Base-by-base conservation (phyloP, 768 basidiomycete species). In the Fomitopsis serialis region DNA sequence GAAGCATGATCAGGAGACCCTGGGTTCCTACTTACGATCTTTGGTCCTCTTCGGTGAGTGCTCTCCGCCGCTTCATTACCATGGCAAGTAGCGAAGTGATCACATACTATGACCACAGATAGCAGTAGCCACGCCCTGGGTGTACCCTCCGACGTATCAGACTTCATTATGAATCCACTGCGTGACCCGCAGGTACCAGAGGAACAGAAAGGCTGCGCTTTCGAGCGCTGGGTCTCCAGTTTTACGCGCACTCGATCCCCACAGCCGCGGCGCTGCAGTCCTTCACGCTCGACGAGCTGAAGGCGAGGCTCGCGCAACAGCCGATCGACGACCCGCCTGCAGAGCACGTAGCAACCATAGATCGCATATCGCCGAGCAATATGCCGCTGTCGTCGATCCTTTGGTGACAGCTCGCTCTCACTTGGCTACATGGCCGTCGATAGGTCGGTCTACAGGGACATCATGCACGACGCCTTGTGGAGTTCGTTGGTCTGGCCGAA, bases 21-120 rank as follows among this genome's bases (percentile, higher is more conserved):
- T 61, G 10, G 40, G 25, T n/a, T 10, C 3, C 3, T 57, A 59
- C 48, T 17, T 61, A 11, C 50, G 57, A 15, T 46, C 50, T 15
- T 43, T 57, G 24, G 43, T 61, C 19, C n/a, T 59, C 21, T 55
- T 54, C 19, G 60, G 60, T 58, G 19, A 17, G 54, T 48, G 7
- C 27, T 19, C 24, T 9, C 24, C 12, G 25, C 9, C 25, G 23
- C 25, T 23, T 9, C 11, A 10, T 10, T 17, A 19, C 21, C 15
- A 19, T 22, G 10, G 12, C 17, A n/a, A n/a, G n/a, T n/a, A n/a
- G n/a, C n/a, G n/a, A n/a, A n/a, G n/a, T 15, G 19, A 29, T 9
- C 19, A 12, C 10, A 22, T 19, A 13, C 45, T 46, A 11, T n/a
- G n/a, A n/a, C 45, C 8, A 27, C 45, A 52, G 51, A 52, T 24